Percentiles rank a stretch among this genome's conserved stretches.
Evolutionary conservation across 306 rosid genomes (phyloP).

Genomic region (Cucurbita argyrosperma): DNA sequence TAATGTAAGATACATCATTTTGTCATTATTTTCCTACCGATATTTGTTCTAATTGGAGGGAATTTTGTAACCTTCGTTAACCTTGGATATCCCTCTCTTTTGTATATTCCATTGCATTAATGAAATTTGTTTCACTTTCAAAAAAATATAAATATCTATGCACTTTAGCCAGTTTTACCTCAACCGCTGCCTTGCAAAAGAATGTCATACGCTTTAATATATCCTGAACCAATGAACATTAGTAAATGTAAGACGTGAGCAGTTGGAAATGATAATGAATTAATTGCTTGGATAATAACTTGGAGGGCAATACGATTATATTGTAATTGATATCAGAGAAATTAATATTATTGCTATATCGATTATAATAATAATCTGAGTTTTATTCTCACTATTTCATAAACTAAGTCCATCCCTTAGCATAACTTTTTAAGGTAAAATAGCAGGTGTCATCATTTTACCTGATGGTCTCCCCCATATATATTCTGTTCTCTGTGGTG

Average conservation of each 20-base stretch:
- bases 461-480: constrained; percentile 73
- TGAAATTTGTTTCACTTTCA: neutral
- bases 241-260: constrained; percentile 9
- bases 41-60: neutral
- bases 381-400: neutral
- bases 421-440: constrained; percentile 9
- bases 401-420: neutral
- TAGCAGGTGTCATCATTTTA: constrained; percentile 18
- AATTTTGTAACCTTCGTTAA: neutral
- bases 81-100: neutral
- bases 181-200: constrained; percentile 60
- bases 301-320: neutral
- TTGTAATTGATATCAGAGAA: neutral
- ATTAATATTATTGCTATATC: neutral
- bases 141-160: neutral
- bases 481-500: constrained; percentile 40
- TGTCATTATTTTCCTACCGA: neutral
- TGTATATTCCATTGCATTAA: neutral
- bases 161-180: constrained; percentile 32
- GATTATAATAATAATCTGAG: neutral
- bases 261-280: constrained; percentile 8
- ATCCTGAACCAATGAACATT: constrained; percentile 53
- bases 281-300: neutral
- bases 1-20: neutral
- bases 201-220: constrained; percentile 73